Conservation (phyloP, 1,284 basidiomycete species). For the Cutaneotrichosporon daszewskae region DNA sequence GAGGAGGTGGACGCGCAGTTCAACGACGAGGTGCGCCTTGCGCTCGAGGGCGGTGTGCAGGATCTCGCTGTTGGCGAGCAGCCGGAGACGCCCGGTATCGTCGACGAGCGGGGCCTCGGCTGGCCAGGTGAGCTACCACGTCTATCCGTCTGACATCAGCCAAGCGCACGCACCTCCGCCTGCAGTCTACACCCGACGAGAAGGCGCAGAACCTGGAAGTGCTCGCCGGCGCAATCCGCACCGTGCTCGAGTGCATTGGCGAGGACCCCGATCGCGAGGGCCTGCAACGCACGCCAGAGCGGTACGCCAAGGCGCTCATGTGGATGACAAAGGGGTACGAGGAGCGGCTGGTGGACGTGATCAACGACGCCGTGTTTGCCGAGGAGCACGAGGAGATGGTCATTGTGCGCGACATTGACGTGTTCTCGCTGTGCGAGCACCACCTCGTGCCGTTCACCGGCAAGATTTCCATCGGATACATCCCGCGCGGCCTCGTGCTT, state of each 20-base stretch:
- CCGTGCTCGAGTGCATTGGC: constrained; percentile 93
- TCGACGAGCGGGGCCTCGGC: constrained; percentile 80
- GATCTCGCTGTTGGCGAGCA: neutral
- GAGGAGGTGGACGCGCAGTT: constrained; percentile 13
- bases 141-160: constrained; percentile 51
- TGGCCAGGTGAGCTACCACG: constrained; percentile 69
- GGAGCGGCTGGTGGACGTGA: constrained; percentile 88
- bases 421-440: constrained; percentile 96
- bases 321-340: constrained; percentile 99
- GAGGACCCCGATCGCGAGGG: constrained; percentile 96
- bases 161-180: constrained; percentile 78
- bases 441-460: constrained; percentile 98
- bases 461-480: constrained; percentile 85
- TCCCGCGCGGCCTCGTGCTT: constrained; percentile 90
- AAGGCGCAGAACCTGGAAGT: constrained; percentile 65
- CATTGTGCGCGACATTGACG: constrained; percentile 93
- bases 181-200: constrained; percentile 72
- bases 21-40: constrained; percentile 16
- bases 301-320: constrained; percentile 94
- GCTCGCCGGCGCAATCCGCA: constrained; percentile 78
- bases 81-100: constrained; percentile 50
- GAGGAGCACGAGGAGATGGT: constrained; percentile 99
- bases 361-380: constrained; percentile 96
- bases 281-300: constrained; percentile 80
- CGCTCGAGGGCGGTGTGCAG: constrained; percentile 7